Percentiles rank a stretch among this genome's conserved stretches.
Evolutionary conservation across 2,329 filamentous ascomycete species (phyloP).

Genomic region (Pseudogymnoascus sp.): DNA sequence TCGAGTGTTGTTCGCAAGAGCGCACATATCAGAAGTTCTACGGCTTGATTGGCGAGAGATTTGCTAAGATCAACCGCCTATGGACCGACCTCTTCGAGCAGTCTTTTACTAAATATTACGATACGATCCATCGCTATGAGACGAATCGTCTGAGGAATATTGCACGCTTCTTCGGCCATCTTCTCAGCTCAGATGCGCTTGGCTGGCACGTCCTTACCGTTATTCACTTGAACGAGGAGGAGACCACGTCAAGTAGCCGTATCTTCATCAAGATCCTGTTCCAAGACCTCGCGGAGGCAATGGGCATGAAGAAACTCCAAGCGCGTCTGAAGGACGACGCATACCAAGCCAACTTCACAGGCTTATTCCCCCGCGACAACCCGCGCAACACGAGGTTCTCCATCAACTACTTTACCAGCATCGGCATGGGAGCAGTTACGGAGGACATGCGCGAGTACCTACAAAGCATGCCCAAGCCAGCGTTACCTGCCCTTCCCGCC

Average conservation of each 20-base stretch:
- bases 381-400: constrained; percentile 88
- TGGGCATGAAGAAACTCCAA: constrained; percentile 74
- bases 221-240: constrained; percentile 89
- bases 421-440: constrained; percentile 89
- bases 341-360: constrained; percentile 68
- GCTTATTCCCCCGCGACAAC: constrained; percentile 84
- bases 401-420: constrained; percentile 99
- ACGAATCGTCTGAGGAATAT: constrained; percentile 93
- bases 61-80: constrained; percentile 89
- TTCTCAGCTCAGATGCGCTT: constrained; percentile 79
- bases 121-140: constrained; percentile 94
- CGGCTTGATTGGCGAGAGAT: constrained; percentile 85
- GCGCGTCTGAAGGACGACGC: constrained; percentile 69
- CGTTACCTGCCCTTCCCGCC: constrained; percentile 57
- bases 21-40: constrained; percentile 98
- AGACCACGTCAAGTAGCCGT: constrained; percentile 90
- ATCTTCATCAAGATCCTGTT: constrained; percentile 99
- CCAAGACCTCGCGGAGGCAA: constrained; percentile 78
- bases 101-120: constrained; percentile 86
- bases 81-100: constrained; percentile 93
- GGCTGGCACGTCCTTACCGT: constrained; percentile 83
- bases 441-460: constrained; percentile 91
- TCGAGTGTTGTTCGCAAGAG: constrained; percentile 94
- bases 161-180: constrained; percentile 86
- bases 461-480: constrained; percentile 81